phyloP scores from a whole-genome alignment of 2,329 filamentous ascomycete genomes.

The Lomentospora prolificans region DNA sequence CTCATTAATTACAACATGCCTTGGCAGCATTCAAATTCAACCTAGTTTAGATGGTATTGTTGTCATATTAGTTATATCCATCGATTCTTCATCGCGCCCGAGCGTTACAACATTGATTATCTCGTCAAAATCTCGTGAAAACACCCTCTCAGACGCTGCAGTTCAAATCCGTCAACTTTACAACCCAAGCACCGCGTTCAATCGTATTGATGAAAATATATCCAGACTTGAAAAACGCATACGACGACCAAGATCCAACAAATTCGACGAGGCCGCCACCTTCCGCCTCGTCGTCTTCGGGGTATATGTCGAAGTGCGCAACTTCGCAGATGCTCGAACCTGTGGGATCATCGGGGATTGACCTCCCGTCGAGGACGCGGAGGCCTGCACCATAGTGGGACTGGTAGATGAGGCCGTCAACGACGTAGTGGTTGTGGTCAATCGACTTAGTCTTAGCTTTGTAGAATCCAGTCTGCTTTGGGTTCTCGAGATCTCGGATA shows the following conservation, averaged over 20 bases:
- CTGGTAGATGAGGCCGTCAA: constrained; percentile 35
- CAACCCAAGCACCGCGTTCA: constrained; percentile 37
- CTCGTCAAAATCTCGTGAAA: too few species aligned
- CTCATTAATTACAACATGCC: too few species aligned
- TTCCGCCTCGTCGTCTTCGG: constrained; percentile 34
- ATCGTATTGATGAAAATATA: constrained; percentile 42
- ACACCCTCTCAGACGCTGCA: background rate
- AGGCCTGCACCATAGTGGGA: constrained; percentile 41
- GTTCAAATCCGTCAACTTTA: constrained; percentile 24
- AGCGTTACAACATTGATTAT: too few species aligned
- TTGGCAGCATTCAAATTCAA: too few species aligned
- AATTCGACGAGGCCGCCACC: constrained; percentile 29
- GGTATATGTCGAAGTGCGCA: constrained; percentile 40
- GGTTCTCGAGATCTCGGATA: constrained; percentile 31
- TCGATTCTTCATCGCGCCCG: background rate
- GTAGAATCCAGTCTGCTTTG: constrained; percentile 32
- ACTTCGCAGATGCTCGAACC: constrained; percentile 35
- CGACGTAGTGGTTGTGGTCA: constrained; percentile 40
- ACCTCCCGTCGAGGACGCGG: constrained; percentile 26
- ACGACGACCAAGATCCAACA: constrained; percentile 36
- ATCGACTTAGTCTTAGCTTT: constrained; percentile 29
- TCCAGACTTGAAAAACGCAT: constrained; percentile 37
- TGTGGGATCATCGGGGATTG: constrained; percentile 29
- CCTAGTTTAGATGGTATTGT: too few species aligned
- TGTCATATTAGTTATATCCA: too few species aligned